Evolutionary conservation across 1,284 basidiomycete genomes (phyloP).

Genomic region (Boletus semigastroideus): DNA sequence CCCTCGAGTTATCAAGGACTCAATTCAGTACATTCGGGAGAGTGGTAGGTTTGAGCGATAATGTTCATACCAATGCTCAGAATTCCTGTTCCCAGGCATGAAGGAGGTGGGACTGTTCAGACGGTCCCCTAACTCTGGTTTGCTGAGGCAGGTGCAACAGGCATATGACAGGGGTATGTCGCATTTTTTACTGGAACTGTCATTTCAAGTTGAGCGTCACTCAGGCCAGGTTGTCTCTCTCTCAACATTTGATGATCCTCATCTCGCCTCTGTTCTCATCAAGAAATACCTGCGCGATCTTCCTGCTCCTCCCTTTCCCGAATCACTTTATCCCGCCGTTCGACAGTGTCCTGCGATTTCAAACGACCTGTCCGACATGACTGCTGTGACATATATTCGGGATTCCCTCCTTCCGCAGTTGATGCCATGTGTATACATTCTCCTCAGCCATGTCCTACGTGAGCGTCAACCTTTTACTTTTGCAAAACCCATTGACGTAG

Average conservation of each 20-base stretch:
- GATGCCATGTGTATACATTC: slow-evolving; percentile 67
- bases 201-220: slow-evolving; percentile 10
- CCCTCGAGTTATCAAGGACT: slow-evolving; percentile 76
- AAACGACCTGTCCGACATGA: slow-evolving; percentile 54
- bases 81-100: slow-evolving; percentile 44
- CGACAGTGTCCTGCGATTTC: slow-evolving; percentile 63
- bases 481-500: slow-evolving; percentile 12
- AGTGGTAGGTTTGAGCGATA: slow-evolving; percentile 40
- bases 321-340: slow-evolving; percentile 63
- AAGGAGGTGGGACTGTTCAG: slow-evolving; percentile 80
- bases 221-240: slow-evolving; percentile 76
- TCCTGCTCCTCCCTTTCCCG: slow-evolving; percentile 73
- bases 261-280: slow-evolving; percentile 79
- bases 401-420: slow-evolving; percentile 66
- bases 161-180: slow-evolving; percentile 74
- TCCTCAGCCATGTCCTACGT: slow-evolving; percentile 74
- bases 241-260: slow-evolving; percentile 69
- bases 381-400: slow-evolving; percentile 61
- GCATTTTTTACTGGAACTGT: not conserved
- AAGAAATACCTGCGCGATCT: slow-evolving; percentile 84
- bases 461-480: slow-evolving; percentile 33
- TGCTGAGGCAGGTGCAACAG: slow-evolving; percentile 72
- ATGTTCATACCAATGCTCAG: not conserved
- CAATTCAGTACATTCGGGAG: slow-evolving; percentile 68
- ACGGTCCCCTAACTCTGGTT: slow-evolving; percentile 67